Conservation (phyloP, 192 early-diverging fungal genomes). For the Ambispora gerdemannii region DNA sequence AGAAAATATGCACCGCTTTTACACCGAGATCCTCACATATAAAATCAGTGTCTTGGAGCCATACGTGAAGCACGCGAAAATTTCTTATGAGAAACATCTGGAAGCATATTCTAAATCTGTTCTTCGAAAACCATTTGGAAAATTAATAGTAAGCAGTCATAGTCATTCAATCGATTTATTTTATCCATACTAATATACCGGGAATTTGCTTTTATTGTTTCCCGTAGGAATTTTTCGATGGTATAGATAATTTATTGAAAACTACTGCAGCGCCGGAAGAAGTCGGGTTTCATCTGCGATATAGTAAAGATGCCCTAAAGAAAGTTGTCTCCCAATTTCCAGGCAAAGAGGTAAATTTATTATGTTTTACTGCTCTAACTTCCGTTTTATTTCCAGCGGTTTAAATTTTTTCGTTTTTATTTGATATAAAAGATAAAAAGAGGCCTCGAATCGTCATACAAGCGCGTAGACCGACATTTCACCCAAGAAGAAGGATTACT, state of each 20-base stretch:
- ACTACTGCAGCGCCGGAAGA: conserved; percentile 71
- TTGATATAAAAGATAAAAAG: conserved; percentile 59
- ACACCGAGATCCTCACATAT: conserved; percentile 70
- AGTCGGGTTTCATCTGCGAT: conserved; percentile 76
- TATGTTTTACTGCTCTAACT: background rate
- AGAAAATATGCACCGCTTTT: conserved; percentile 97
- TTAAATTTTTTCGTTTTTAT: background rate
- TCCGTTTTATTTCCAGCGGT: background rate
- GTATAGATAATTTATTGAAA: conserved; percentile 82
- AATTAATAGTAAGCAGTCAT: conserved; percentile 57
- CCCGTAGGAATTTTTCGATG: conserved; percentile 91
- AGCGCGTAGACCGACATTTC: conserved; percentile 94
- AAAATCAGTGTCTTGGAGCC: conserved; percentile 70
- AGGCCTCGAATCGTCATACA: conserved; percentile 77
- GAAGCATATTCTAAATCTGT: conserved; percentile 86
- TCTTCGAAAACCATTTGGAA: conserved; percentile 82
- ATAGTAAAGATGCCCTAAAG: conserved; percentile 78
- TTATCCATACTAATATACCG: background rate
- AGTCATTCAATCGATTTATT: background rate
- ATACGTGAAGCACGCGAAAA: conserved; percentile 82
- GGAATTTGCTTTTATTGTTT: background rate
- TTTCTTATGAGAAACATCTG: conserved; percentile 74
- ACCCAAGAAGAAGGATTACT: conserved; percentile 79
- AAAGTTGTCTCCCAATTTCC: conserved; percentile 85
- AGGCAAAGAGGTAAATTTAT: conserved; percentile 65